Conservation (phyloP, 1,139 yeast genomes). For the Hanseniaspora uvarum region DNA sequence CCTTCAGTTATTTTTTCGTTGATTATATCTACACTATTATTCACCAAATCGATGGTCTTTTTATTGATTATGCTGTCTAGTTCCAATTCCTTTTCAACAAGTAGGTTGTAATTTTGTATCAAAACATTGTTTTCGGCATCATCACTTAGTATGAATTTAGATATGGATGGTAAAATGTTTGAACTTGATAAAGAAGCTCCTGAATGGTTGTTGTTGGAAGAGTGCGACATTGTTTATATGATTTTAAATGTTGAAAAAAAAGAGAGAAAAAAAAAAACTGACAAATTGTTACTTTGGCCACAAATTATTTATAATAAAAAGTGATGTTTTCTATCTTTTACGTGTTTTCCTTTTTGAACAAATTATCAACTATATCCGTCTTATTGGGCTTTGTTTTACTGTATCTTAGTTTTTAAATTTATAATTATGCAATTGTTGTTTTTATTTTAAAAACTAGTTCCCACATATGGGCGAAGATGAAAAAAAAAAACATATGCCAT, state of each 20-base stretch:
- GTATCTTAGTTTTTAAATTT: too few relatives aligned
- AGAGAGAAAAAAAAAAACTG: not conserved
- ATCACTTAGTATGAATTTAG: slow-evolving; percentile 7
- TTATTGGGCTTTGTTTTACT: too few relatives aligned
- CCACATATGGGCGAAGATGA: too few relatives aligned
- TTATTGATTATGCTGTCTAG: slow-evolving; percentile 6
- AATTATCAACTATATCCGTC: too few relatives aligned
- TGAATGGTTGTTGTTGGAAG: not conserved
- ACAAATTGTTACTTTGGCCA: too few relatives aligned
- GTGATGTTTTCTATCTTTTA: too few relatives aligned
- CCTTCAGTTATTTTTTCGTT: slow-evolving; percentile 33
- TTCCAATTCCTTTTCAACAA: slow-evolving; percentile 10
- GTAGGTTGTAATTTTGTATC: not conserved
- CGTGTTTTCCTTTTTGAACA: too few relatives aligned
- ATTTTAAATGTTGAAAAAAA: not conserved
- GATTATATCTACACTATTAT: slow-evolving; percentile 16
- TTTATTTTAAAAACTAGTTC: too few relatives aligned
- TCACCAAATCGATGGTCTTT: slow-evolving; percentile 9
- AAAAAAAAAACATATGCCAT: too few relatives aligned
- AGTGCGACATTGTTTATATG: not conserved
- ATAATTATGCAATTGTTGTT: too few relatives aligned
- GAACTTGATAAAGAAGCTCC: not conserved
- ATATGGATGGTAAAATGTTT: slow-evolving; percentile 10
- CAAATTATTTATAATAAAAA: too few relatives aligned
- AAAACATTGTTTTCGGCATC: not conserved